Conservation (phyloP, 768 basidiomycete genomes). For the Trametes cubensis region DNA sequence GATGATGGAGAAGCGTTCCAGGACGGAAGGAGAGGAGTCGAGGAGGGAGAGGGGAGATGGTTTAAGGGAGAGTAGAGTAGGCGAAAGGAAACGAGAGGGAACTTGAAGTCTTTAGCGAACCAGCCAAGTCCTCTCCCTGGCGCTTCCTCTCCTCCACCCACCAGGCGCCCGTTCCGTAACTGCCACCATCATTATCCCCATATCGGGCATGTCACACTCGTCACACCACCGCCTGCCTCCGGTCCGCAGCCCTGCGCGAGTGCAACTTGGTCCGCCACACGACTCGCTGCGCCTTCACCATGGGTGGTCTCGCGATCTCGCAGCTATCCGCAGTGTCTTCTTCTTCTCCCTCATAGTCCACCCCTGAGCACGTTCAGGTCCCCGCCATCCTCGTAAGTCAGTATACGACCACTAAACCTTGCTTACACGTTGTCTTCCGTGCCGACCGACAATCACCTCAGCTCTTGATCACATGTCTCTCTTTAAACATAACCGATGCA, state of each 20-base stretch:
- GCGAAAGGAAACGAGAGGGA: neutral
- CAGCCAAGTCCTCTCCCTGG: neutral
- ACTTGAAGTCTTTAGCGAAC: neutral
- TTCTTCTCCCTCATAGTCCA: no score
- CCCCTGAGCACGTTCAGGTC: no score
- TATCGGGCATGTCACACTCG: neutral
- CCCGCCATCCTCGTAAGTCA: no score
- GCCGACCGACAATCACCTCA: no score
- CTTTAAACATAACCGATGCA: no score
- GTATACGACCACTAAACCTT: no score
- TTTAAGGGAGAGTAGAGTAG: slow-evolving; percentile 5
- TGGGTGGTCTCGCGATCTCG: no score
- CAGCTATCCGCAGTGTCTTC: no score
- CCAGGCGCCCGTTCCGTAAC: neutral
- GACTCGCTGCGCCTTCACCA: no score
- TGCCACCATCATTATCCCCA: neutral
- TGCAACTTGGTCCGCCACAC: no score
- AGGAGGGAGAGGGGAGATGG: slow-evolving; percentile 5
- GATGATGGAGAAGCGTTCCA: neutral
- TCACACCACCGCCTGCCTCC: neutral
- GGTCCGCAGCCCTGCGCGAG: neutral
- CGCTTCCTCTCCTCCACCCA: slow-evolving; percentile 5
- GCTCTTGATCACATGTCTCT: no score
- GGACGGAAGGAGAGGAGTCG: neutral
- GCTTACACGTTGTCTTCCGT: no score